A percentile compares a stretch with the other conserved stretches of the same genome.
phyloP scores from a whole-genome alignment of 2,329 filamentous ascomycete genomes.

The Fusarium nisikadoi region DNA sequence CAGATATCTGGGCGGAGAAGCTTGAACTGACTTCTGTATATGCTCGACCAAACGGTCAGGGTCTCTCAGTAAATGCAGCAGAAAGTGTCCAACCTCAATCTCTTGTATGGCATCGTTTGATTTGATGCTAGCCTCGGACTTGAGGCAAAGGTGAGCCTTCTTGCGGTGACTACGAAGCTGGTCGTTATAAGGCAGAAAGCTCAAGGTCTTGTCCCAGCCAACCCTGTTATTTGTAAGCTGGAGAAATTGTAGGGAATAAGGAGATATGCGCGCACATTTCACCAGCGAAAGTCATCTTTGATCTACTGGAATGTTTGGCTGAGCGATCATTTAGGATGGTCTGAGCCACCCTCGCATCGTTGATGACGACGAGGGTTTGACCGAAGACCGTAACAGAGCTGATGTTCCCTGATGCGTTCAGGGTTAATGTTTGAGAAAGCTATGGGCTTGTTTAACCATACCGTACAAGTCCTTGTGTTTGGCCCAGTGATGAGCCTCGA shows the following conservation, averaged over 20 bases:
- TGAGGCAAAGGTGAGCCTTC: conserved; percentile 55
- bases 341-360: conserved; percentile 49
- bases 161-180: conserved; percentile 56
- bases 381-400: conserved; percentile 52
- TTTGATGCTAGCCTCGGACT: conserved; percentile 51
- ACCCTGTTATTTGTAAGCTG: not conserved
- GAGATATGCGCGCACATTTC: conserved; percentile 6
- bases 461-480: conserved; percentile 23
- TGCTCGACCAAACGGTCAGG: conserved; percentile 53
- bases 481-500: conserved; percentile 32
- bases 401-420: conserved; percentile 54
- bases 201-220: conserved; percentile 48
- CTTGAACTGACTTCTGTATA: conserved; percentile 51
- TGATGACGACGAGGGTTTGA: conserved; percentile 54
- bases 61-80: conserved; percentile 47
- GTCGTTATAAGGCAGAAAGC: conserved; percentile 50
- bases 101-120: conserved; percentile 57
- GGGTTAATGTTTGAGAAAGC: rapidly evolving
- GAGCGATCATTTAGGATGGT: conserved; percentile 49
- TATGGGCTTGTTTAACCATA: rapidly evolving
- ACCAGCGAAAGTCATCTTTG: conserved; percentile 23
- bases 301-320: conserved; percentile 20
- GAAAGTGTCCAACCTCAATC: conserved; percentile 47
- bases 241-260: rapidly evolving
- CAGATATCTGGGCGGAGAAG: rapidly evolving